Evolutionary conservation across 1,139 yeast species (phyloP).

Genomic region (Kodamaea alishanica): DNA sequence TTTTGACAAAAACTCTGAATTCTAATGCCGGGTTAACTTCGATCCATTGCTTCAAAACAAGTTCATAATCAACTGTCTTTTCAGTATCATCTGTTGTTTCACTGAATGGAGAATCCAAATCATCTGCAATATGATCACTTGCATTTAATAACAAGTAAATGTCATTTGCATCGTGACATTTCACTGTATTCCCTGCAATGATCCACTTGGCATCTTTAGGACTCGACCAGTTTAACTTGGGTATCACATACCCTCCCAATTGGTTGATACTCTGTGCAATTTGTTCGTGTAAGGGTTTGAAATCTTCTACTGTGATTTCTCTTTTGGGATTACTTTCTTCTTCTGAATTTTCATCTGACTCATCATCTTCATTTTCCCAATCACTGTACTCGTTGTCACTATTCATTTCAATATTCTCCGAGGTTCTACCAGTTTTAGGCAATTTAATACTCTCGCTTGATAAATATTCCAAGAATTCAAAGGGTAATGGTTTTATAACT

Average conservation of each 20-base stretch:
- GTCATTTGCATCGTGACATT: conserved; percentile 68
- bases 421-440: conserved; percentile 44
- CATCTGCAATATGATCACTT: conserved; percentile 84
- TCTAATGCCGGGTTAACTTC: conserved; percentile 84
- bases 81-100: conserved; percentile 21
- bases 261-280: conserved; percentile 40
- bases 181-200: conserved; percentile 67
- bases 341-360: conserved; percentile 21
- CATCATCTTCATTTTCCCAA: conserved; percentile 55
- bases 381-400: conserved; percentile 70
- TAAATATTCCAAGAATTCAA: conserved; percentile 64
- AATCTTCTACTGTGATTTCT: conserved; percentile 45
- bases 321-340: conserved; percentile 3
- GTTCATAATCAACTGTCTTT: conserved; percentile 42
- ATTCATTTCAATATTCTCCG: conserved; percentile 30
- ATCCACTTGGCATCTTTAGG: conserved; percentile 97
- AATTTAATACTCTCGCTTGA: conserved; percentile 72
- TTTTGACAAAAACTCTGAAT: conserved; percentile 76
- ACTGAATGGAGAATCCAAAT: conserved; percentile 69
- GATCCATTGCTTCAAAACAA: conserved; percentile 79
- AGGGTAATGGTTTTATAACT: conserved; percentile 64
- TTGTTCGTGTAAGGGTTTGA: conserved; percentile 55
- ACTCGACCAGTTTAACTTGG: conserved; percentile 94
- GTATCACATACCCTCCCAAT: conserved; percentile 62
- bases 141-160: conserved; percentile 76